These are phyloP conservation scores for Lobosporangium transversale DNA, from an alignment of 192 early-diverging fungal species.

Conservation along the genomic window DNA sequence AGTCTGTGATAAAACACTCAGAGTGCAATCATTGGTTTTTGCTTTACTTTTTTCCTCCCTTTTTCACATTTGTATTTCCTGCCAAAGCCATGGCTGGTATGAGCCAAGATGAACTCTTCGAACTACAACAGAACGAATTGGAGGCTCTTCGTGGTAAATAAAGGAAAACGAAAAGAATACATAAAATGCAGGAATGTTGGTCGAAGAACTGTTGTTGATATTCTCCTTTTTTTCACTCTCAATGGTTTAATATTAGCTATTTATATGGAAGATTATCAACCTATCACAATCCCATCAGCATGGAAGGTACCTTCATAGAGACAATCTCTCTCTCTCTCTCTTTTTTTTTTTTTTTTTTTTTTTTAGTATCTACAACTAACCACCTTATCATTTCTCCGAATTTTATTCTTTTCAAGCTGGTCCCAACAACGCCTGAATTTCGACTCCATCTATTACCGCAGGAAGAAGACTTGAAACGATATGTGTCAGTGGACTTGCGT, in stretches of 20 bases:
- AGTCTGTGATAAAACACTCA: slow-evolving; percentile 21
- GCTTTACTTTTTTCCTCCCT: slow-evolving; percentile 1
- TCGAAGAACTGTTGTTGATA: too few relatives aligned
- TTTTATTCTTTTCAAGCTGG: slow-evolving; percentile 36
- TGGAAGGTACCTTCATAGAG: slow-evolving; percentile 60
- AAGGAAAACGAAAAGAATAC: not conserved
- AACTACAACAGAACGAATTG: slow-evolving; percentile 78
- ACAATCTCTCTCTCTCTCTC: too few relatives aligned
- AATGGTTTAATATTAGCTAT: too few relatives aligned
- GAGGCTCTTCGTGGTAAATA: slow-evolving; percentile 68
- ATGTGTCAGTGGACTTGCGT: slow-evolving; percentile 60
- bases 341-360: too few relatives aligned
- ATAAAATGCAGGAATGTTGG: not conserved
- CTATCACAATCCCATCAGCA: slow-evolving; percentile 54
- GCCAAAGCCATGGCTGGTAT: slow-evolving; percentile 25
- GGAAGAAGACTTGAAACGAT: slow-evolving; percentile 56
- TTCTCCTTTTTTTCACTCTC: too few relatives aligned
- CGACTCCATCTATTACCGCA: slow-evolving; percentile 60
- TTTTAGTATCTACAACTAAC: too few relatives aligned
- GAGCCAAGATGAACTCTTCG: slow-evolving; percentile 62
- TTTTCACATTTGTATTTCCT: not conserved
- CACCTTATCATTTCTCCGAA: slow-evolving; percentile 1
- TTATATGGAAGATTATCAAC: slow-evolving; percentile 68
- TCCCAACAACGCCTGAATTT: slow-evolving; percentile 59
- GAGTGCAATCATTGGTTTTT: slow-evolving; percentile 23